Base-by-base conservation (phyloP, 176 grass and related monocot species). In the Oryza meyeriana region DNA sequence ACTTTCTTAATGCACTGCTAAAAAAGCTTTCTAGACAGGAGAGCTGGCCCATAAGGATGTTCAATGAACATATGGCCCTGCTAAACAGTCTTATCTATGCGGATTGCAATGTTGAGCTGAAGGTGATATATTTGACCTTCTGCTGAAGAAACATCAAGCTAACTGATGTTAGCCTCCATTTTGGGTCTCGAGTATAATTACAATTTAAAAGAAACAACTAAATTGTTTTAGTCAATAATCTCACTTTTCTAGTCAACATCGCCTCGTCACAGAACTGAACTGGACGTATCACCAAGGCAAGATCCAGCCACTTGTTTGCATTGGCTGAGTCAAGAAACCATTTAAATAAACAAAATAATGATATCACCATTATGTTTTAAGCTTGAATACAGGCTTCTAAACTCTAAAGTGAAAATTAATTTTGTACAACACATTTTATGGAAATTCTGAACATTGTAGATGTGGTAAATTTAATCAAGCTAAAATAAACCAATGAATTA, bases 281-380 rank as follows among this genome's bases (percentile, higher is more conserved):
- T 81, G 63, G 62, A 39, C 18, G 40, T 71, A 45, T 24, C 63
- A 80, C 13, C 1, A 63, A 68, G 17, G 59, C 50, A 84, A 39
- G 35, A 80, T 25, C 45, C 4, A 62, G 17, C 38, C 24, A 64
- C 7, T 62, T 52, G 30, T 85, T 81, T 10, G 12, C 24, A 32
- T 63, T 81, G 71, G 82, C 33, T 52, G 64, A 81, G 33, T 81
- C 39, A 76, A 85, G 39, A 76, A 64, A 12, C 70, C 63, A 64
- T 29, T 84, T 38, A 45, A 76, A 48, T 75, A 75, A 67, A 48
- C 61, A 47, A 88, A 78, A 58, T 39, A 25, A 65, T 50, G 25
- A 79, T 4, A 72, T 11, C 24, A 1, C 8, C 1, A 32, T 72
- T 72, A 44, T 48, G 50, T 48, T 20, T 47, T 69, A 69, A 17